These are phyloP conservation scores for Tuctoria greenei DNA, from an alignment of 176 grass and related monocot species.

Conservation along the genomic window DNA sequence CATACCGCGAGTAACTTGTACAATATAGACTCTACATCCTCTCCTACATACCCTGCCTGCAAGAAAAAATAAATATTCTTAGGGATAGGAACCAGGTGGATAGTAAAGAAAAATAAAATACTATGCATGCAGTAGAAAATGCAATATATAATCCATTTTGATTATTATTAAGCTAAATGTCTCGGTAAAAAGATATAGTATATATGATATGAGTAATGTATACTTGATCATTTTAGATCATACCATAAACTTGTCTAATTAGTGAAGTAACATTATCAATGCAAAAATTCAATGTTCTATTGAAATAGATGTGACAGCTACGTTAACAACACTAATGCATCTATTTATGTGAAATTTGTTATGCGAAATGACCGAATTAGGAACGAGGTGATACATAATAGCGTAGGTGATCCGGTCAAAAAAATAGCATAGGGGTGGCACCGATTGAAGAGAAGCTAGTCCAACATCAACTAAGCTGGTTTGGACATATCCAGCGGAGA, in stretches of 20 bases:
- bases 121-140: conserved; percentile 2
- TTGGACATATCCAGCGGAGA: no score
- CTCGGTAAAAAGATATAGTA: neutral
- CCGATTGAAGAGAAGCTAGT: no score
- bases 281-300: neutral
- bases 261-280: neutral
- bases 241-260: neutral
- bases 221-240: conserved; percentile 14
- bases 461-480: no score
- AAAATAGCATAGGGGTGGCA: no score
- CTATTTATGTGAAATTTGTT: no score
- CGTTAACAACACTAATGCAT: neutral
- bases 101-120: neutral
- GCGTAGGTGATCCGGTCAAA: no score
- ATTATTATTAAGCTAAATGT: conserved; percentile 14
- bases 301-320: neutral
- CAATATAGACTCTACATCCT: conserved; percentile 99
- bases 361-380: no score
- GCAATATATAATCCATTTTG: neutral
- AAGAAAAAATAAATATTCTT: conserved; percentile 37
- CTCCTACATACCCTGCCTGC: conserved; percentile 99
- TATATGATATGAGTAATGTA: neutral
- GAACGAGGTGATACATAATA: no score
- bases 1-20: conserved; percentile 94
- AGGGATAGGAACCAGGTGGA: neutral